phyloP scores from a whole-genome alignment of 2,329 filamentous ascomycete species.

The Cytospora schulzeri region DNA sequence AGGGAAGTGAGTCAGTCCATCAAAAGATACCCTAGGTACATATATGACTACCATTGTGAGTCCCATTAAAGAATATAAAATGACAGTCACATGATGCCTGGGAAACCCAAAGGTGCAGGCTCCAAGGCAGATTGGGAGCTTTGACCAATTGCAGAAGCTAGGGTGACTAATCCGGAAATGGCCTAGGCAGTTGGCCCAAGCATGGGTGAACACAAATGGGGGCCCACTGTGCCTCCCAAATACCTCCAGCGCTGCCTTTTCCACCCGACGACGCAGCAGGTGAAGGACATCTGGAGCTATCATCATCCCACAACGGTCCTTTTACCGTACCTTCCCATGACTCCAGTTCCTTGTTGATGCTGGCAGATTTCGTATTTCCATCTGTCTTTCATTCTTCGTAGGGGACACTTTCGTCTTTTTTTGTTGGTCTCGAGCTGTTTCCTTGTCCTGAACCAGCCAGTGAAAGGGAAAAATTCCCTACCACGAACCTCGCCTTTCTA shows the following conservation, averaged over 20 bases:
- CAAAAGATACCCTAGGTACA: too few relatives aligned
- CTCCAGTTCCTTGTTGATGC: conserved; percentile 19
- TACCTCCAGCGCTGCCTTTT: conserved; percentile 14
- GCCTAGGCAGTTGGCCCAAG: not conserved
- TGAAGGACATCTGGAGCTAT: conserved; percentile 6
- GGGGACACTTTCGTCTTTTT: not conserved
- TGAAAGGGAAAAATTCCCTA: conserved; percentile 19
- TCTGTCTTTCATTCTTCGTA: conserved; percentile 2
- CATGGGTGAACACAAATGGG: not conserved
- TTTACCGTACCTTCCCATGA: conserved; percentile 16
- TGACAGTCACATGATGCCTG: not conserved
- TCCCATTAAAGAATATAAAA: not conserved
- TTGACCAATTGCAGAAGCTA: not conserved
- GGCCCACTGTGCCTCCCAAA: conserved; percentile 4
- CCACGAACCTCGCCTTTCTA: not conserved
- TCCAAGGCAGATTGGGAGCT: conserved; percentile 1
- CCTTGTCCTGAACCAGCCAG: conserved; percentile 10
- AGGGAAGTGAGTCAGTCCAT: too few relatives aligned
- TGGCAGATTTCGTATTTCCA: conserved; percentile 21
- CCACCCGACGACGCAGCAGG: conserved; percentile 8
- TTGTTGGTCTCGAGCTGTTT: not conserved
- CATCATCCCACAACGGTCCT: conserved; percentile 17
- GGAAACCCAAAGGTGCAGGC: not conserved
- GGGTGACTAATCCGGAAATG: not conserved
- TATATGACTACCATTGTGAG: not conserved